Evolutionary conservation across 352 stramenopile species (phyloP).

Genomic region (Globisporangium paddicum): DNA sequence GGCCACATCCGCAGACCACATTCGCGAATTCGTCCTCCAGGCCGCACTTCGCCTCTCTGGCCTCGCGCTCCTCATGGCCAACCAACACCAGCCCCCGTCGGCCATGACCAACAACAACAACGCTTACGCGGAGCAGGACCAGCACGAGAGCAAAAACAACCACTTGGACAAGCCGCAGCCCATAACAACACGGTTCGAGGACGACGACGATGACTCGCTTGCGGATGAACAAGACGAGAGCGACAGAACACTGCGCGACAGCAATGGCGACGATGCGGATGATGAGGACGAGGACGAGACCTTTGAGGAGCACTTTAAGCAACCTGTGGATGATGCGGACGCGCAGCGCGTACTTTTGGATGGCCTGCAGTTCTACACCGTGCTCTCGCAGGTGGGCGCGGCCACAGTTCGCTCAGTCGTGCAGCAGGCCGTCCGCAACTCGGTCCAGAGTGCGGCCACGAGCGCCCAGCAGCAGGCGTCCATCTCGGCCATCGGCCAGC

Average conservation of each 20-base stretch:
- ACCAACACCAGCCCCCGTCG: slow-evolving; percentile 18
- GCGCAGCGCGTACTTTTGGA: slow-evolving; percentile 36
- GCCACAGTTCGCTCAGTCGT: slow-evolving; percentile 31
- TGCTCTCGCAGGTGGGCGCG: slow-evolving; percentile 37
- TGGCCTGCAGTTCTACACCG: slow-evolving; percentile 62
- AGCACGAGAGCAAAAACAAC: slow-evolving; percentile 1
- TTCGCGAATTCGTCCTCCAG: slow-evolving; percentile 4
- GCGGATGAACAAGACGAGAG: slow-evolving; percentile 5
- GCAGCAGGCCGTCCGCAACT: slow-evolving; percentile 34
- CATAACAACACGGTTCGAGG: neutral
- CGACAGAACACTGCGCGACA: neutral
- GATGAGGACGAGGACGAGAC: neutral
- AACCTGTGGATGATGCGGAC: slow-evolving; percentile 8
- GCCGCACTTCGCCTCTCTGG: slow-evolving; percentile 6
- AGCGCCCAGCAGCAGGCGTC: slow-evolving; percentile 35
- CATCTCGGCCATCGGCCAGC: slow-evolving; percentile 49
- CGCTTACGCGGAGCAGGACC: neutral
- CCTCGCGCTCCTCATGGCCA: slow-evolving; percentile 17
- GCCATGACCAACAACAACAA: neutral
- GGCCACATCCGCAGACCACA: neutral
- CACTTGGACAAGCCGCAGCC: neutral
- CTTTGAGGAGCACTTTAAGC: slow-evolving; percentile 2
- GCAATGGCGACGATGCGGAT: slow-evolving; percentile 1
- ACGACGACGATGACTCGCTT: neutral
- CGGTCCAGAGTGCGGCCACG: slow-evolving; percentile 19